Evolutionary conservation across 768 basidiomycete genomes (phyloP), one percentile per base, ranked within the genome.

Genomic region (Astraeus odoratus): DNA sequence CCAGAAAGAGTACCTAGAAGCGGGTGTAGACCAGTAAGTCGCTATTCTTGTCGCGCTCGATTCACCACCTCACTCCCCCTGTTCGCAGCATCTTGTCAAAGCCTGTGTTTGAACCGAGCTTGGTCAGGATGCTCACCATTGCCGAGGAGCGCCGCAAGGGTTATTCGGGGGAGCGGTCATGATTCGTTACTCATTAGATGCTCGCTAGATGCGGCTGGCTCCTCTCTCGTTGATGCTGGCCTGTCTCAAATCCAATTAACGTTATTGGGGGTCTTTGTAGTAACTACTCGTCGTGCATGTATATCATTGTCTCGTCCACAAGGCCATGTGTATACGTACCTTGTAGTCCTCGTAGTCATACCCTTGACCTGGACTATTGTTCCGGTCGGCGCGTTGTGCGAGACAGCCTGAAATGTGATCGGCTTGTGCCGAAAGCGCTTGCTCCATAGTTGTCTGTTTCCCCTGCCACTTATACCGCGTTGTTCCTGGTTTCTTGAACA

Each of bases 1-100:
- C 58, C 86, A 90, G 64, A 71, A 78, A 38, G 83, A 86, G 59
- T 90, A 86, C 59, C 66, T 82, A 8, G 76, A 76, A 9, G 86
- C 87, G 4, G 86, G 86, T 23, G 86, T 77, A 36, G 81, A 88
- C 66, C 72, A 77, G 85, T 86, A 63, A 48, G 80, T 67, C 3
- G 30, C 30, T 10, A 18, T 3, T 40, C 18, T 48, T 47, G 42
- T 16, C 25, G 37, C 15, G 7, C 9, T 24, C 15, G 16, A 22
- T 15, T 20, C 2, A 13, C 9, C 24, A 5, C 26, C 25, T 12
- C 15, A 1, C 33, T 41, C 53, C 49, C 56, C 44, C 39, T 42
- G 39, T 23, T 46, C 47, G 12, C 44, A 87, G 84, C 42, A 78
- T 90, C 13, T 63, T 90, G 49, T 88, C 84, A 38, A 90, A 90